A percentile compares a stretch with the other conserved stretches of the same genome.
These are phyloP conservation scores for Aphanomyces invadans DNA, from an alignment of 352 stramenopile genomes.

Conservation along the genomic window DNA sequence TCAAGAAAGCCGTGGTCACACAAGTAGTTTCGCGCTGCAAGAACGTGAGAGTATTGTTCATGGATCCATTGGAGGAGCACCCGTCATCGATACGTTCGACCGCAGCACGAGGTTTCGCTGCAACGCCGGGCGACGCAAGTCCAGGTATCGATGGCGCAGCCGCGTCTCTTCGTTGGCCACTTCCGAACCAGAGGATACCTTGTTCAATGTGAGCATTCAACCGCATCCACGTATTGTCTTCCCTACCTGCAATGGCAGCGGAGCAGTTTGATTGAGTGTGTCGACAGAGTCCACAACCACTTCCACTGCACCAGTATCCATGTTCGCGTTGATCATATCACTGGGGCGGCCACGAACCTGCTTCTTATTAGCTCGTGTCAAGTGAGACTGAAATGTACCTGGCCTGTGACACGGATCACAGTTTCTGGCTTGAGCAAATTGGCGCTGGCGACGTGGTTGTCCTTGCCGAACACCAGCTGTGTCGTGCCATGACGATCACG, in stretches of 20 bases:
- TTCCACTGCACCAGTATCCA: slow-evolving; percentile 67
- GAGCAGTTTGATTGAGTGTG: slow-evolving; percentile 53
- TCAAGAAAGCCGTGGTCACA: slow-evolving; percentile 68
- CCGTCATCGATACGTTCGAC: slow-evolving; percentile 49
- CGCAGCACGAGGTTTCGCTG: slow-evolving; percentile 77
- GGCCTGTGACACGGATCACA: slow-evolving; percentile 53
- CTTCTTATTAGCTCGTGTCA: neutral
- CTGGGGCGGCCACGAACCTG: slow-evolving; percentile 45
- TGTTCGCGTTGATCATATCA: slow-evolving; percentile 62
- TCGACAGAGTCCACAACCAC: slow-evolving; percentile 54
- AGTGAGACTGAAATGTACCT: neutral
- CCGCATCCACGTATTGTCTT: neutral
- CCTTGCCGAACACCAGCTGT: slow-evolving; percentile 72
- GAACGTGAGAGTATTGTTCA: neutral
- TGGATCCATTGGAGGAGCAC: neutral
- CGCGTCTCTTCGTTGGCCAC: slow-evolving; percentile 65
- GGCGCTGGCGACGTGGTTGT: slow-evolving; percentile 36
- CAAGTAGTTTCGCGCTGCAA: slow-evolving; percentile 51
- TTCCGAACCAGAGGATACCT: slow-evolving; percentile 43
- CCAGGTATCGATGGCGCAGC: slow-evolving; percentile 70
- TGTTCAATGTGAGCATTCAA: no score
- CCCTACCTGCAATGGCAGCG: slow-evolving; percentile 44
- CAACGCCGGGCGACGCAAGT: slow-evolving; percentile 60
- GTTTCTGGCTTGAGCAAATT: slow-evolving; percentile 54
- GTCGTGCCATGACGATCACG: slow-evolving; percentile 71